phyloP scores from a whole-genome alignment of 1,139 yeast species.

The Diutina siamensis region DNA sequence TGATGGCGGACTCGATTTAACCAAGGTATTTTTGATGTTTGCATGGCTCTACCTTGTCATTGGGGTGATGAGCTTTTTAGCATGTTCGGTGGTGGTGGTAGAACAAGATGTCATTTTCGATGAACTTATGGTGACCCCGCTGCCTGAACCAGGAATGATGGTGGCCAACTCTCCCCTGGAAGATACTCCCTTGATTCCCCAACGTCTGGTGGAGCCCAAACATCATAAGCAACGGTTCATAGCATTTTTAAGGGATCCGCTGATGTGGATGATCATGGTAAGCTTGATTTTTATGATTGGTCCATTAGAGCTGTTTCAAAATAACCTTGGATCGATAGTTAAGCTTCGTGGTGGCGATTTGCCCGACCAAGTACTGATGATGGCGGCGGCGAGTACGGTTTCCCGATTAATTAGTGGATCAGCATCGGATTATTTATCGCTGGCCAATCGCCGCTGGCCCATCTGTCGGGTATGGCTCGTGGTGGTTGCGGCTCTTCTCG shows the following conservation, averaged over 20 bases:
- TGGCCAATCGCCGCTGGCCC: slow-evolving; percentile 17
- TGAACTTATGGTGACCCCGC: slow-evolving; percentile 12
- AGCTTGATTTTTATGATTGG: slow-evolving; percentile 67
- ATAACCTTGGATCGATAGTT: slow-evolving; percentile 68
- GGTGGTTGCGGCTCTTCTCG: slow-evolving; percentile 26
- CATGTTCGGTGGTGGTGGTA: slow-evolving; percentile 54
- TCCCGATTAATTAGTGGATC: slow-evolving; percentile 55
- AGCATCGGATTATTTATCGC: slow-evolving; percentile 42
- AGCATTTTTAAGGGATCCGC: slow-evolving; percentile 45
- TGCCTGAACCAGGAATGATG: slow-evolving; percentile 5
- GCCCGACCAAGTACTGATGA: slow-evolving; percentile 24
- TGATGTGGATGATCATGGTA: slow-evolving; percentile 52
- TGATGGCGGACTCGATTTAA: slow-evolving; percentile 28
- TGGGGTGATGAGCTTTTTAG: slow-evolving; percentile 48
- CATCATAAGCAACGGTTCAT: slow-evolving; percentile 38
- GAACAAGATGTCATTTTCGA: slow-evolving; percentile 40
- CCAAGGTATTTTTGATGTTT: slow-evolving; percentile 46
- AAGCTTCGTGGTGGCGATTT: slow-evolving; percentile 8
- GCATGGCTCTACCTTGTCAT: slow-evolving; percentile 43
- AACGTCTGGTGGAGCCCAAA: slow-evolving; percentile 24
- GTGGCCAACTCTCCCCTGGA: slow-evolving; percentile 6
- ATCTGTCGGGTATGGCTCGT: slow-evolving; percentile 34
- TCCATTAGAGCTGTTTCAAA: slow-evolving; percentile 78
- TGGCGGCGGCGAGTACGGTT: slow-evolving; percentile 30
- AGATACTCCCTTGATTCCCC: slow-evolving; percentile 9